Conservation (phyloP, 2,329 filamentous ascomycete genomes). For the Magnaporthiopsis rhizophila region DNA sequence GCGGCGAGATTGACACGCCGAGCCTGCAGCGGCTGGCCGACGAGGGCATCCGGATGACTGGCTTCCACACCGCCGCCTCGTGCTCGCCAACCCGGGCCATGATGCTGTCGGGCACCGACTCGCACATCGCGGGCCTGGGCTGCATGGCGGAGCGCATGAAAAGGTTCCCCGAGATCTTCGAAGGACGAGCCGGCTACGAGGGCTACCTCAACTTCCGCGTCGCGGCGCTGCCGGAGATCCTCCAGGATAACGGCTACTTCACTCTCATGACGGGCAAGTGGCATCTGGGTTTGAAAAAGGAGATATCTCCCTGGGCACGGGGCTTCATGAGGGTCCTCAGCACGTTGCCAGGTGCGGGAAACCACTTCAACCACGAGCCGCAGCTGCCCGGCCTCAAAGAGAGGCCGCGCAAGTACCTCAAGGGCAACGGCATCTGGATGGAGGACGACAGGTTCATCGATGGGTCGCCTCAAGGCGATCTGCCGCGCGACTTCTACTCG, state of each 20-base stretch:
- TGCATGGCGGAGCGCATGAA: conserved; percentile 7
- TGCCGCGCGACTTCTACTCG: conserved; percentile 45
- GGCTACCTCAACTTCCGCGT: conserved; percentile 55
- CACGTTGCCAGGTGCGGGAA: conserved; percentile 51
- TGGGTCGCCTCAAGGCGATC: conserved; percentile 20
- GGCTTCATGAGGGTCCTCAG: conserved; percentile 54
- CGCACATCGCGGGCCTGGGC: conserved; percentile 39
- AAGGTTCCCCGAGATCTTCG: conserved; percentile 3
- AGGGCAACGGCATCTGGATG: conserved; percentile 27
- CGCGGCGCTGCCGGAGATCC: conserved; percentile 48
- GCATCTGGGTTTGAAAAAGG: conserved; percentile 44
- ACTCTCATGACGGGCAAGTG: conserved; percentile 57
- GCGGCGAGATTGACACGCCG: conserved; percentile 50
- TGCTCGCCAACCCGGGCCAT: conserved; percentile 53
- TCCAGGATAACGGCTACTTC: conserved; percentile 50
- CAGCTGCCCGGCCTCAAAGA: conserved; percentile 19
- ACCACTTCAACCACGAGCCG: conserved; percentile 44
- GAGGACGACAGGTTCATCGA: conserved; percentile 27
- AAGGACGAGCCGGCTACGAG: conserved; percentile 49
- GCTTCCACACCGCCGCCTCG: conserved; percentile 51
- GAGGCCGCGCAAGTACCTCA: conserved; percentile 31
- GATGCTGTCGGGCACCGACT: conserved; percentile 43
- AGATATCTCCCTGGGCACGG: conserved; percentile 40
- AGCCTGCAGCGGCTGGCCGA: conserved; percentile 44
- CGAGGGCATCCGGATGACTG: conserved; percentile 46